Evolutionary conservation across 805 yeast species (phyloP).

Genomic region (Maudiozyma serrabonitensis): DNA sequence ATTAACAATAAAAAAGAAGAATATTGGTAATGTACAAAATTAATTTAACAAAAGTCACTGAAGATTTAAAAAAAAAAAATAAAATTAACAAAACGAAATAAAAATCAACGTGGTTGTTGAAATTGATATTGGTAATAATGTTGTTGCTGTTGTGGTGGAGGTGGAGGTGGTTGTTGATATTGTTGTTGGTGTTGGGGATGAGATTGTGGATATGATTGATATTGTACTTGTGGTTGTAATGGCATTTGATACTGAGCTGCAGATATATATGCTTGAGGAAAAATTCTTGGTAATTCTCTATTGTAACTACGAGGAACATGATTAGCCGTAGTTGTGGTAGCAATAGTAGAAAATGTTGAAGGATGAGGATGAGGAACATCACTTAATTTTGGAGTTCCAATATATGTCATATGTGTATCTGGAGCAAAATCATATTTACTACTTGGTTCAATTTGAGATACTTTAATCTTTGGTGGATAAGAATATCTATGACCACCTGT

Average conservation of each 20-base stretch:
- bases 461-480: conserved; percentile 9
- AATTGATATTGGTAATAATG: background rate
- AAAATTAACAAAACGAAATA: too few relatives aligned
- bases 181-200: background rate
- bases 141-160: background rate
- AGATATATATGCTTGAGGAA: background rate
- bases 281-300: background rate
- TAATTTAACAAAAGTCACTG: background rate
- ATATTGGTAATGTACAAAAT: too few relatives aligned
- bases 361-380: background rate
- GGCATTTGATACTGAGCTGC: too few relatives aligned
- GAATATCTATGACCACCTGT: conserved; percentile 20
- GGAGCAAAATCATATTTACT: background rate
- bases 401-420: background rate
- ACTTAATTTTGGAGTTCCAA: background rate
- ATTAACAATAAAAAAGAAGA: too few relatives aligned
- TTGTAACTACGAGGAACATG: background rate
- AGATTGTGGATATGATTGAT: background rate
- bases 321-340: background rate
- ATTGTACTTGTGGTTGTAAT: background rate
- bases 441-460: background rate
- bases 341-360: background rate
- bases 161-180: background rate
- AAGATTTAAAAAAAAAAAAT: background rate
- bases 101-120: background rate